These are phyloP conservation scores for Alternaria infectoria DNA, from an alignment of 2,329 filamentous ascomycete genomes.

Conservation along the genomic window DNA sequence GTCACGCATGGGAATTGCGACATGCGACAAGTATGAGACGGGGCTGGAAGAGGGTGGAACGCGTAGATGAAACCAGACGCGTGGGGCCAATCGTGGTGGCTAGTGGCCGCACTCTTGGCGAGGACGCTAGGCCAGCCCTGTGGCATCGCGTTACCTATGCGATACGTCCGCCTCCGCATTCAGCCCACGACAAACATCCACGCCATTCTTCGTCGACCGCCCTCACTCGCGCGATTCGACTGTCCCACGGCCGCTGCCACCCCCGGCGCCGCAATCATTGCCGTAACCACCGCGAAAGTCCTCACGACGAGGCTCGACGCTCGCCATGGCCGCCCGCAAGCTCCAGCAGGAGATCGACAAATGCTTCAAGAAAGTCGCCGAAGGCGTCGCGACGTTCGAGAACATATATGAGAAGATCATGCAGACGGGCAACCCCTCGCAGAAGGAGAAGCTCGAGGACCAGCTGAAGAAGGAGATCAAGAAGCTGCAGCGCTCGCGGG, in stretches of 20 bases:
- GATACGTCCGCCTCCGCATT: conserved; percentile 35
- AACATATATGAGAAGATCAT: conserved; percentile 98
- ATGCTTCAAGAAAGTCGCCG: conserved; percentile 97
- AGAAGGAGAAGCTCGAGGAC: conserved; percentile 98
- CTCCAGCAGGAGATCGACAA: conserved; percentile 98
- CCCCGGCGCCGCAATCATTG: conserved; percentile 19
- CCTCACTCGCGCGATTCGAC: conserved; percentile 25
- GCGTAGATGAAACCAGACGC: conserved; percentile 19
- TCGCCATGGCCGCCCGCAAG: conserved; percentile 90
- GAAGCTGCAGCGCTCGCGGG: conserved; percentile 95
- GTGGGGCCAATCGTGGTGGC: conserved; percentile 12
- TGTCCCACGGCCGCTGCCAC: conserved; percentile 12
- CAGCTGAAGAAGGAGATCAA: conserved; percentile 99
- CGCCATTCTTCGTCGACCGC: conserved; percentile 22
- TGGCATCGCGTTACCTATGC: conserved; percentile 30
- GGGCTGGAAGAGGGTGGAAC: conserved; percentile 8
- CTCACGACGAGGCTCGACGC: conserved; percentile 43
- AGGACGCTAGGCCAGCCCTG: conserved; percentile 26
- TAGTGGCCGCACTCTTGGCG: conserved; percentile 27
- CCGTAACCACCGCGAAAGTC: conserved; percentile 22
- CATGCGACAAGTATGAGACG: conserved; percentile 9
- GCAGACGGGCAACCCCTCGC: conserved; percentile 86
- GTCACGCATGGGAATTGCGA: conserved; percentile 12
- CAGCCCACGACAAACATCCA: conserved; percentile 28
- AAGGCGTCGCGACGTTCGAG: conserved; percentile 92